Evolutionary conservation across 495 filamentous ascomycete genomes (phyloP).

Genomic region (Neurospora sp.): DNA sequence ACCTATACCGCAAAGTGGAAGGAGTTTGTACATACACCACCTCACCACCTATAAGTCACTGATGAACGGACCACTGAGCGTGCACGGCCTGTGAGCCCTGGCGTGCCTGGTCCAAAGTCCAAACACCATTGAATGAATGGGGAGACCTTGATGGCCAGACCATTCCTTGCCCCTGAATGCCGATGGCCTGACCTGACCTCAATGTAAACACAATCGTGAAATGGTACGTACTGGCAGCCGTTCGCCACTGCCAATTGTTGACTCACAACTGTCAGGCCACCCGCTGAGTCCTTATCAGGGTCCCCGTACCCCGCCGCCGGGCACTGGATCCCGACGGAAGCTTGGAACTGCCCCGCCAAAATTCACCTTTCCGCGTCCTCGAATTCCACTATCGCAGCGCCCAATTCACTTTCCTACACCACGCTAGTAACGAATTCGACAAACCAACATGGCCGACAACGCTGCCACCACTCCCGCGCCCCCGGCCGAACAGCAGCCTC

Average conservation of each 20-base stretch:
- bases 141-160: neutral
- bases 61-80: neutral
- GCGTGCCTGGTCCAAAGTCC: neutral
- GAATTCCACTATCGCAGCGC: neutral
- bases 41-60: neutral
- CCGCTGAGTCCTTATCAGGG: neutral
- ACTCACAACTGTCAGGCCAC: neutral
- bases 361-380: neutral
- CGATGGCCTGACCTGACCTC: neutral
- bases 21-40: neutral
- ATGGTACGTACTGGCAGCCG: neutral
- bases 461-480: neutral
- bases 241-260: neutral
- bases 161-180: neutral
- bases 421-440: neutral
- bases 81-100: neutral
- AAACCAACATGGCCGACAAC: neutral
- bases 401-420: neutral
- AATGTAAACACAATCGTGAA: neutral
- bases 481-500: neutral
- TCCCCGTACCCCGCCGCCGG: neutral
- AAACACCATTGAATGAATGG: neutral
- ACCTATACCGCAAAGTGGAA: neutral
- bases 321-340: neutral
- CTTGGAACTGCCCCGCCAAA: neutral